Percentiles rank a stretch among this genome's conserved stretches.
phyloP scores from a whole-genome alignment of 1,284 basidiomycete genomes.

The Microbotryomycetes sp. region DNA sequence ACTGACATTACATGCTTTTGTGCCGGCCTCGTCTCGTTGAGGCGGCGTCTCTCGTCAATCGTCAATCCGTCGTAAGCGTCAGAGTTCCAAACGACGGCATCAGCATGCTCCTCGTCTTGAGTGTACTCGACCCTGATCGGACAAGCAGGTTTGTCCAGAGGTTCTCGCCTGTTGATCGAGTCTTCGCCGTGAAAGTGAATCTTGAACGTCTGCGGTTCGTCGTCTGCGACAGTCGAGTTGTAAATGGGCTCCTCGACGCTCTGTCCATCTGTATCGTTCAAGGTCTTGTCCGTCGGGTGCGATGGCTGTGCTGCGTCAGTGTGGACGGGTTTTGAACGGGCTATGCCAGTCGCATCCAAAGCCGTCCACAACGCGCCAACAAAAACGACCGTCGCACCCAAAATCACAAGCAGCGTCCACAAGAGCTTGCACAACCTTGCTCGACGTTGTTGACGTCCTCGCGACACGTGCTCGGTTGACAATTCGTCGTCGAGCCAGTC shows the following conservation, averaged over 20 bases:
- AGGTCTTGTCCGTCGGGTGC: too few relatives aligned
- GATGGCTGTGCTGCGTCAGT: too few relatives aligned
- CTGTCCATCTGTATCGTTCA: too few relatives aligned
- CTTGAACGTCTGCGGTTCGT: not conserved
- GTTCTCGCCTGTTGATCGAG: not conserved
- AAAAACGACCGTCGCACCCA: not conserved
- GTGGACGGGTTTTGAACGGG: not conserved
- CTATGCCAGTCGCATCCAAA: not conserved
- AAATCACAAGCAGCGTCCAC: not conserved
- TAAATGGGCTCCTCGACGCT: too few relatives aligned
- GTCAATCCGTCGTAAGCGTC: not conserved
- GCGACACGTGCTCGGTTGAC: not conserved
- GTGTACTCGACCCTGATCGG: slow-evolving; percentile 16
- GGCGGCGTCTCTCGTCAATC: not conserved
- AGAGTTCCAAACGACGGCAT: slow-evolving; percentile 14
- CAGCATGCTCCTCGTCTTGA: slow-evolving; percentile 3
- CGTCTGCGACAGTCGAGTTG: too few relatives aligned
- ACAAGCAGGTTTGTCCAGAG: slow-evolving; percentile 5
- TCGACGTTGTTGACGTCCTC: not conserved
- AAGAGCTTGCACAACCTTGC: not conserved
- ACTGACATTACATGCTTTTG: slow-evolving; percentile 8
- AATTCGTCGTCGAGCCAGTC: not conserved
- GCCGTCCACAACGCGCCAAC: not conserved
- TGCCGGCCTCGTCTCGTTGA: slow-evolving; percentile 2
- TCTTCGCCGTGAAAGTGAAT: slow-evolving; percentile 6